Percentiles rank a stretch among this genome's conserved stretches.
Evolutionary conservation across 1,284 basidiomycete species (phyloP).

Genomic region (Sutorius eximius): DNA sequence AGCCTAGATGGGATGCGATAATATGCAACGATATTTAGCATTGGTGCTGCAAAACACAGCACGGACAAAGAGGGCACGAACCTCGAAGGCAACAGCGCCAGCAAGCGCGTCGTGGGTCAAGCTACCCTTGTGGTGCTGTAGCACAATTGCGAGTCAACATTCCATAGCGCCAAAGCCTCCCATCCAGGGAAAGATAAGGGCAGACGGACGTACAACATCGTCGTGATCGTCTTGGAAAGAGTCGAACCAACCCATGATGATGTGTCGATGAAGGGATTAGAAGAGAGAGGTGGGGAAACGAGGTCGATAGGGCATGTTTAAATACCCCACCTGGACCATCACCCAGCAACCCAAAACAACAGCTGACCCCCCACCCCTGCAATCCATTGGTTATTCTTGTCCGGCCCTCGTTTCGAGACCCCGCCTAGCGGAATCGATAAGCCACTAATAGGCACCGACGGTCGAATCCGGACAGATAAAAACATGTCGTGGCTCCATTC

Average conservation of each 20-base stretch:
- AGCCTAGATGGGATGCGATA: slow-evolving; percentile 1
- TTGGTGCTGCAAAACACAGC: background rate
- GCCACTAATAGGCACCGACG: slow-evolving; percentile 15
- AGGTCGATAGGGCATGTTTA: slow-evolving; percentile 5
- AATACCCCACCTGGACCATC: slow-evolving; percentile 15
- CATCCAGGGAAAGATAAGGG: background rate
- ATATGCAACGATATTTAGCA: background rate
- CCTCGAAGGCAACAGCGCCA: slow-evolving; percentile 20
- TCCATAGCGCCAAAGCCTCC: background rate
- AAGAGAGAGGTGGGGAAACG: background rate
- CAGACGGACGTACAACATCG: slow-evolving; percentile 9
- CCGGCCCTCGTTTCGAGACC: slow-evolving; percentile 7
- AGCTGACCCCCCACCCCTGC: slow-evolving; percentile 5
- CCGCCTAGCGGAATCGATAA: slow-evolving; percentile 20
- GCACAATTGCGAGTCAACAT: background rate
- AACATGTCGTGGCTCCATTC: background rate
- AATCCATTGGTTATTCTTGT: slow-evolving; percentile 17
- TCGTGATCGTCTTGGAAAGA: background rate
- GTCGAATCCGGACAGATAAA: slow-evolving; percentile 1
- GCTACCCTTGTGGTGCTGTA: slow-evolving; percentile 16
- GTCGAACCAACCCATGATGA: slow-evolving; percentile 16
- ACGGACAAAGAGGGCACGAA: background rate
- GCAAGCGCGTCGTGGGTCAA: slow-evolving; percentile 14
- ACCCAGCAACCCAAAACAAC: slow-evolving; percentile 14
- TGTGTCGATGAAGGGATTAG: background rate